Conservation (phyloP, 164 flowering plant genomes). For the Dillenia turbinata region DNA sequence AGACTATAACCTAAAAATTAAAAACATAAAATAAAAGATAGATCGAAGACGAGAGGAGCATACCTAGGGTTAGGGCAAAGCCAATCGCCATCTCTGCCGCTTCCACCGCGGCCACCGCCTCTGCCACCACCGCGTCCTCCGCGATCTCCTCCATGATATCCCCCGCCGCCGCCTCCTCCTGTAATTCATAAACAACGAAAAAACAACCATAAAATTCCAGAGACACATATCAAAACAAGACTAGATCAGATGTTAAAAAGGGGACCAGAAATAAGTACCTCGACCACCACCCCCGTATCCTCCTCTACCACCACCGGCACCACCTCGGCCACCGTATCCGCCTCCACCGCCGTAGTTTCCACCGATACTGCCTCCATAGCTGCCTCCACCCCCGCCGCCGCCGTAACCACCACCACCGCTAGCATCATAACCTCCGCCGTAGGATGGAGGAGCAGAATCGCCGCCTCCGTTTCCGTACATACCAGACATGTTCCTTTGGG, state of each 20-base stretch:
- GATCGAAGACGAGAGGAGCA: no score
- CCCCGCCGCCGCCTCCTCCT: slow-evolving; percentile 32
- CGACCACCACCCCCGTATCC: slow-evolving; percentile 34
- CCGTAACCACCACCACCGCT: slow-evolving; percentile 9
- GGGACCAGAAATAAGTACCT: slow-evolving; percentile 22
- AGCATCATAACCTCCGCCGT: slow-evolving; percentile 7
- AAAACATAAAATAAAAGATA: background rate
- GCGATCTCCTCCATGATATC: slow-evolving; percentile 48
- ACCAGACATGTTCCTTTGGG: slow-evolving; percentile 39
- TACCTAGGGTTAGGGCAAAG: slow-evolving; percentile 78
- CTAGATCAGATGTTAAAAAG: background rate
- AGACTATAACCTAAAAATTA: background rate
- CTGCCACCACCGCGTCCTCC: slow-evolving; percentile 33
- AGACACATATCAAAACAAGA: background rate
- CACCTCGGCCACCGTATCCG: slow-evolving; percentile 20
- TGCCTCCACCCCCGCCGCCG: background rate
- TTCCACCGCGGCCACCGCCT: slow-evolving; percentile 41
- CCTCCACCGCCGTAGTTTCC: slow-evolving; percentile 10
- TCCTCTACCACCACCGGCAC: slow-evolving; percentile 23
- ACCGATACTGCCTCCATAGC: slow-evolving; percentile 4
- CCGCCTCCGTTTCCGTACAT: slow-evolving; percentile 62
- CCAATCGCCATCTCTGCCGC: slow-evolving; percentile 95
- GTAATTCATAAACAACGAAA: background rate
- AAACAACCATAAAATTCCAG: background rate
- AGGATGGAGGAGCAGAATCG: slow-evolving; percentile 33